Conservation (phyloP, 2,329 filamentous ascomycete genomes). For the Calonectria naviculata region DNA sequence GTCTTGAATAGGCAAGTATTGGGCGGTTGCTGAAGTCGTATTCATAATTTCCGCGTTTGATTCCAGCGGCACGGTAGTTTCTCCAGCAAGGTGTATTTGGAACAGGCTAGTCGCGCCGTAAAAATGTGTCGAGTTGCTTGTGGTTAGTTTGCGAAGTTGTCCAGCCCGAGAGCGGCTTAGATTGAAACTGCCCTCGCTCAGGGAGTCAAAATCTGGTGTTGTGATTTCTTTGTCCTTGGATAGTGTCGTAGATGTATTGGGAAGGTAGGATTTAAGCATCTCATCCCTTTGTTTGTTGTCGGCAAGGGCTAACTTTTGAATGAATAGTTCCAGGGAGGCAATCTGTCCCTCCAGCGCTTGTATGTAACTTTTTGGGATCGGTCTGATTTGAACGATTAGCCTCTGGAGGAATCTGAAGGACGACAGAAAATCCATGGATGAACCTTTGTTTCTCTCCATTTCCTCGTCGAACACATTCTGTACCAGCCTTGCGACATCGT, state of each 20-base stretch:
- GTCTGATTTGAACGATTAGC: constrained; percentile 41
- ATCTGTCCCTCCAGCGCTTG: constrained; percentile 60
- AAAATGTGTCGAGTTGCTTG: constrained; percentile 56
- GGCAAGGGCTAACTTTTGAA: constrained; percentile 55
- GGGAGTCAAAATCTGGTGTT: constrained; percentile 26
- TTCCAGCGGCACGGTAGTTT: constrained; percentile 19
- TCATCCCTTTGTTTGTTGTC: constrained; percentile 51
- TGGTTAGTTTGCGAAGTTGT: constrained; percentile 41
- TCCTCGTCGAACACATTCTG: constrained; percentile 52
- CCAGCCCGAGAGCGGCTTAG: constrained; percentile 45
- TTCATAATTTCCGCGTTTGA: background rate
- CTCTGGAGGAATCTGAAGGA: background rate
- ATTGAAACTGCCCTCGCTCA: constrained; percentile 38
- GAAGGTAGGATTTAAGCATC: constrained; percentile 49
- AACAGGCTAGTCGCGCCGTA: constrained; percentile 61
- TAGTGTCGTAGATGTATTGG: constrained; percentile 36
- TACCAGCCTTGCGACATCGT: constrained; percentile 56
- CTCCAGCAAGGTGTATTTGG: constrained; percentile 46
- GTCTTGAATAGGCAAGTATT: background rate
- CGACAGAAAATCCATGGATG: background rate
- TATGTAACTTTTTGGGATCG: constrained; percentile 57
- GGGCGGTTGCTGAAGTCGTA: background rate
- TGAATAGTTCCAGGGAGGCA: constrained; percentile 56
- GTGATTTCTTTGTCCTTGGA: constrained; percentile 26
- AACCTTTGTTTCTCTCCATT: constrained; percentile 56